Percentiles rank a stretch among this genome's conserved stretches.
These are phyloP conservation scores for Talaromyces rugulosus DNA, from an alignment of 2,329 filamentous ascomycete species.

Conservation along the genomic window DNA sequence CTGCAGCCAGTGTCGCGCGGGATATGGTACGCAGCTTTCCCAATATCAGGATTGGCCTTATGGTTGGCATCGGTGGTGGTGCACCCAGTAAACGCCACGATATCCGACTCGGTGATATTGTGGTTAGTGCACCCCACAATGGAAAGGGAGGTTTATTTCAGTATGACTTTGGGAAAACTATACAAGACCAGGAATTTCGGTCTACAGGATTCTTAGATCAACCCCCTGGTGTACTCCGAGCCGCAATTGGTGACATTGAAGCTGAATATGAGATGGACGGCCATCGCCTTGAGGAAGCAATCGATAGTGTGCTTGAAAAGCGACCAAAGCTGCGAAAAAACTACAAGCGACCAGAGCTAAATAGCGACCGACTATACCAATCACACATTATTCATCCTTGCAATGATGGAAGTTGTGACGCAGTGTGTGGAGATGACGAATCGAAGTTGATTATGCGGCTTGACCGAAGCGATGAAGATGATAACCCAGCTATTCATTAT, in stretches of 20 bases:
- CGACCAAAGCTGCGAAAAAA: constrained; percentile 11
- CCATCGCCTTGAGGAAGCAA: constrained; percentile 40
- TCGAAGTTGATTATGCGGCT: neutral
- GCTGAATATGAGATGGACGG: constrained; percentile 10
- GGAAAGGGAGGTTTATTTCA: constrained; percentile 16
- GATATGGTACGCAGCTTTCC: constrained; percentile 28
- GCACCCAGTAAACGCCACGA: constrained; percentile 21
- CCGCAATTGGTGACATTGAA: constrained; percentile 14
- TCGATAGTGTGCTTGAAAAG: constrained; percentile 19
- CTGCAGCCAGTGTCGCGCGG: constrained; percentile 28
- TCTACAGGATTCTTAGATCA: constrained; percentile 16
- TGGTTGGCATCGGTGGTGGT: constrained; percentile 43
- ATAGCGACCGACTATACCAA: constrained; percentile 8
- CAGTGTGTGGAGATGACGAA: neutral
- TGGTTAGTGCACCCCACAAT: constrained; percentile 8
- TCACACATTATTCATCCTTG: constrained; percentile 4
- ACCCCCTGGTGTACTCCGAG: constrained; percentile 14
- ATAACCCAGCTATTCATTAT: constrained; percentile 12
- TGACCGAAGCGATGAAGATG: constrained; percentile 6
- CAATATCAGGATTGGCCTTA: constrained; percentile 33
- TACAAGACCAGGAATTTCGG: constrained; percentile 15
- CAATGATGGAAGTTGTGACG: neutral
- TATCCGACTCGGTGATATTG: constrained; percentile 29
- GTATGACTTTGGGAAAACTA: constrained; percentile 18
- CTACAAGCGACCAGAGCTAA: constrained; percentile 6